Percentiles rank a stretch among this genome's conserved stretches.
phyloP scores from a whole-genome alignment of 2,329 filamentous ascomycete species.

The Xylaria sp. region DNA sequence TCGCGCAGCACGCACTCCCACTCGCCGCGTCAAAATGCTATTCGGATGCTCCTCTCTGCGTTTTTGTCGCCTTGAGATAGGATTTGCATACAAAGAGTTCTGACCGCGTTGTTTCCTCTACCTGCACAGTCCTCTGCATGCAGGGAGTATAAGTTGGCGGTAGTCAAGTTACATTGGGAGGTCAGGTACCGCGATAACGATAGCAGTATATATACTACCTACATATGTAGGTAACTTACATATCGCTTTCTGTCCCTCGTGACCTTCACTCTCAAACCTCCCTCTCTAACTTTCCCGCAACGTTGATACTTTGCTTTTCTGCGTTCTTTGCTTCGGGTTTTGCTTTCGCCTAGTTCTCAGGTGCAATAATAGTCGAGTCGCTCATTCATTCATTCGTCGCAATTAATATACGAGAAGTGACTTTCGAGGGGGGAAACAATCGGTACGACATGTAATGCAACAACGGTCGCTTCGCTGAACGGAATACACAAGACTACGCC shows the following conservation, averaged over 20 bases:
- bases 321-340: not conserved
- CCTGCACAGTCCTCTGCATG: not conserved
- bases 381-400: not conserved
- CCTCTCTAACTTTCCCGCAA: not conserved
- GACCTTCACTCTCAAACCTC: not conserved
- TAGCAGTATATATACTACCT: not conserved
- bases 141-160: not conserved
- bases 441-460: not conserved
- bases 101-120: not conserved
- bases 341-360: not conserved
- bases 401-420: not conserved
- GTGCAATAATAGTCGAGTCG: not conserved
- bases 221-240: too few relatives aligned
- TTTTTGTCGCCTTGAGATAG: not conserved
- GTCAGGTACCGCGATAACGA: slow-evolving; percentile 3
- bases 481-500: not conserved
- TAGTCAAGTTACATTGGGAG: not conserved
- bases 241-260: slow-evolving; percentile 6
- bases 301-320: not conserved
- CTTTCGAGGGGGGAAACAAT: not conserved
- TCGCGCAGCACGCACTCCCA: not conserved
- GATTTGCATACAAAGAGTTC: not conserved
- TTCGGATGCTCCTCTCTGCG: not conserved
- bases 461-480: not conserved
- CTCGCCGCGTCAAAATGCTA: not conserved